Percentiles rank a stretch among this genome's conserved stretches.
These are phyloP conservation scores for Psilocybe sp. DNA, from an alignment of 768 basidiomycete genomes.

Conservation along the genomic window DNA sequence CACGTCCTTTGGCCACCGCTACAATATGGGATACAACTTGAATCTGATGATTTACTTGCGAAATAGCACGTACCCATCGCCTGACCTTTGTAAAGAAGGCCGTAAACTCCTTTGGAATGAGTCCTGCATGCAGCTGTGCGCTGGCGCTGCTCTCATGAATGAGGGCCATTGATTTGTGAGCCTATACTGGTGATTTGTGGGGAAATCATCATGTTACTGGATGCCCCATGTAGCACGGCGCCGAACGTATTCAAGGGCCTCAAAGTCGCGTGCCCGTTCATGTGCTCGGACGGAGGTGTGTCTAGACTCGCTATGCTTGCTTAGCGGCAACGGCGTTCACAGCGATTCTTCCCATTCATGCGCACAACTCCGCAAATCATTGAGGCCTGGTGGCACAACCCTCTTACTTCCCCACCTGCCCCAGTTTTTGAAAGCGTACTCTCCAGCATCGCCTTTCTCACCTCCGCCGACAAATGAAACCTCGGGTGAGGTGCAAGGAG, in stretches of 20 bases:
- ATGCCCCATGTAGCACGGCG: conserved; percentile 26
- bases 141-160: conserved; percentile 48
- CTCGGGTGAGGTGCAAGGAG: too few species aligned
- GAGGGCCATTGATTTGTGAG: conserved; percentile 66
- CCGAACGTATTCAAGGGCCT: conserved; percentile 49
- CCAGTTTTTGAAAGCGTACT: too few species aligned
- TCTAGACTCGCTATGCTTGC: conserved; percentile 2
- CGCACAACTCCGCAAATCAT: conserved; percentile 34
- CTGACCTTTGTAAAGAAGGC: conserved; percentile 46
- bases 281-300: conserved; percentile 57
- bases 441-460: too few species aligned
- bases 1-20: conserved; percentile 17
- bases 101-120: conserved; percentile 59
- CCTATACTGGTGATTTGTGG: conserved; percentile 9
- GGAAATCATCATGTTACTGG: background rate
- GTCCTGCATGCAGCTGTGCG: conserved; percentile 62
- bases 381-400: conserved; percentile 25
- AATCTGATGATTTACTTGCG: conserved; percentile 1
- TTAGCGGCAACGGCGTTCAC: conserved; percentile 7
- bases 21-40: background rate
- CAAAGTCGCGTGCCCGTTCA: conserved; percentile 48
- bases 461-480: too few species aligned
- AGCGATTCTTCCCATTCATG: conserved; percentile 28
- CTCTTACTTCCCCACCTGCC: too few species aligned
- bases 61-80: conserved; percentile 49